Evolutionary conservation across 495 filamentous ascomycete species (phyloP), one percentile per base, ranked within the genome.

Genomic region (Lophiotrema nucula): DNA sequence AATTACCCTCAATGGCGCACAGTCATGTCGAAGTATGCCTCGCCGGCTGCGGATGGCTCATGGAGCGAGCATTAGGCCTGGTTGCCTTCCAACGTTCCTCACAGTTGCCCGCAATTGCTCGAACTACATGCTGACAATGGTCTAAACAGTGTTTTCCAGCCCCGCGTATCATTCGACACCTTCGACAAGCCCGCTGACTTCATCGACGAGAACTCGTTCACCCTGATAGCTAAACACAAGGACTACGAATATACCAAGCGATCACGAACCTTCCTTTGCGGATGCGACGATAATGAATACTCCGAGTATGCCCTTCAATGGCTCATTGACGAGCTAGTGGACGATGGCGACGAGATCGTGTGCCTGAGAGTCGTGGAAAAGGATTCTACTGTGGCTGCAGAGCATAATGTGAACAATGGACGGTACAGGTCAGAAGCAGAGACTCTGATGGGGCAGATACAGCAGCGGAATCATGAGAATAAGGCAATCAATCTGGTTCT

Each of bases 261-360:
- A 31, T 95, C 90, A 10, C 83, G 92, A 37, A 97, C 91, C 1
- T 97, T 97, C 69, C 82, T 97, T 64, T 92, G 91, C 49, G 93
- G 93, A 1, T 90, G 90, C 26, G 93, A 98, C 71, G 87, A 95
- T 68, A 93, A 97, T 65, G 84, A 89, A 53, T 97, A 97, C 73
- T 96, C 92, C 18, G 91, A 97, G 45, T 95, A 90, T 74, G 93
- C 93, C 8, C 78, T 98, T 12, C 85, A 95, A 69, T 98, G 92
- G 90, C 79, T 97, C 44, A 81, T 98, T 24, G 90, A 95, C 67
- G 91, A 96, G 68, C 77, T 97, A 60, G 92, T 97, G 19, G 92
- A 97, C 65, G 93, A 97, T 71, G 93, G 95, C 11, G 93, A 98
- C 67, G 89, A 97, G 73, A 88, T 98, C 48, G 86, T 98, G 28